phyloP scores from a whole-genome alignment of 768 basidiomycete species.

The Cubamyces lactineus region DNA sequence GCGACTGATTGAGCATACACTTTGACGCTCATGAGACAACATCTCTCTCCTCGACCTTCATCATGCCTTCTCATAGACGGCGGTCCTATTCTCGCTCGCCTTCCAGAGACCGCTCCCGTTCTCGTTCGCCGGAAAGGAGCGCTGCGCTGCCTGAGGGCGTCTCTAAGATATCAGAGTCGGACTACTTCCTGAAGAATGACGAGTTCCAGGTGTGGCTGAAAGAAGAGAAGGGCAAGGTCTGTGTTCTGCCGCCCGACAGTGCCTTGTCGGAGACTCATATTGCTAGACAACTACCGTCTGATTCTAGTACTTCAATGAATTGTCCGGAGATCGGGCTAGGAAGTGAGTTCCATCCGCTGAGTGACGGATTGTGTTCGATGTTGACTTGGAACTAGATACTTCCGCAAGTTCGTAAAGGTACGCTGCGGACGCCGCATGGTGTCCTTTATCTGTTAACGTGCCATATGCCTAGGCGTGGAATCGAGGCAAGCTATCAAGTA shows the following conservation, averaged over 20 bases:
- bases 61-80: slow-evolving; percentile 34
- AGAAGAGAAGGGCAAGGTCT: slow-evolving; percentile 64
- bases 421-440: slow-evolving; percentile 21
- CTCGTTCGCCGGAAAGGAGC: slow-evolving; percentile 50
- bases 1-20: neutral
- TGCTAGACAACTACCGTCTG: neutral
- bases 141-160: slow-evolving; percentile 56
- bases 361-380: slow-evolving; percentile 32
- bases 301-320: slow-evolving; percentile 80
- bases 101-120: slow-evolving; percentile 24
- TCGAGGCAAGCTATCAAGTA: slow-evolving; percentile 71
- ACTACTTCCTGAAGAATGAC: slow-evolving; percentile 87
- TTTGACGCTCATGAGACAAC: neutral
- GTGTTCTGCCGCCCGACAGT: slow-evolving; percentile 15
- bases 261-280: slow-evolving; percentile 23
- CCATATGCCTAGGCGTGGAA: slow-evolving; percentile 70
- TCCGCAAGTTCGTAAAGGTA: slow-evolving; percentile 90
- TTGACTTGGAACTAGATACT: slow-evolving; percentile 61
- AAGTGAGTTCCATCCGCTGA: slow-evolving; percentile 48
- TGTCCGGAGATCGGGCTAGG: slow-evolving; percentile 80
- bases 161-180: slow-evolving; percentile 72
- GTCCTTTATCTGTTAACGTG: slow-evolving; percentile 8
- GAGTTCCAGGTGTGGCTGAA: slow-evolving; percentile 90
- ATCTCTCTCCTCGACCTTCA: slow-evolving; percentile 1
- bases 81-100: slow-evolving; percentile 32